Percentiles rank a stretch among this genome's conserved stretches.
Evolutionary conservation across 345 rosid species (phyloP).

Genomic region (Syzygium aromaticum): DNA sequence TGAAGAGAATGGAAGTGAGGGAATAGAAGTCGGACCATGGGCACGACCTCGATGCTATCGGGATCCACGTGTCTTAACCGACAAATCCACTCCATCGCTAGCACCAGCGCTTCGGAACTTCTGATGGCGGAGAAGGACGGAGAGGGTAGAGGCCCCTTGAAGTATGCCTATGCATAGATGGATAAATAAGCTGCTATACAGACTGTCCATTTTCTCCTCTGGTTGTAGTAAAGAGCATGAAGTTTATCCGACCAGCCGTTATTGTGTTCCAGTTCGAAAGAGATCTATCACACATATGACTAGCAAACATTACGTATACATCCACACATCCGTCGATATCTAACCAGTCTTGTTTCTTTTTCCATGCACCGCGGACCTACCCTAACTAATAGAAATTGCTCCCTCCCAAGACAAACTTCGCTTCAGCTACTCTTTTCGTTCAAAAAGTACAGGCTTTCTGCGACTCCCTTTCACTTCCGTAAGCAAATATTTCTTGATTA

Average conservation of each 20-base stretch:
- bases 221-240: background rate
- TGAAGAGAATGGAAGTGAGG: too few species aligned
- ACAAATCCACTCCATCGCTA: too few species aligned
- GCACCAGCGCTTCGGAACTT: too few species aligned
- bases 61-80: too few species aligned
- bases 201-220: background rate
- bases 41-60: too few species aligned
- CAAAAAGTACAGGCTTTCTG: background rate
- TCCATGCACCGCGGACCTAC: background rate
- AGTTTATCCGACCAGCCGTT: background rate
- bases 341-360: background rate
- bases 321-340: background rate
- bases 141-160: background rate
- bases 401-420: background rate
- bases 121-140: background rate
- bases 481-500: background rate
- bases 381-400: background rate
- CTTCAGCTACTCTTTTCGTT: background rate
- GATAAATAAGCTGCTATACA: background rate
- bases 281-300: background rate
- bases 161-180: background rate
- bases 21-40: too few species aligned
- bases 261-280: background rate
- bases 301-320: background rate
- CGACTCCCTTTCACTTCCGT: background rate